A percentile compares a stretch with the other conserved stretches of the same genome.
These are phyloP conservation scores for Tolypocladium tropicale DNA, from an alignment of 2,329 filamentous ascomycete genomes.

Conservation along the genomic window DNA sequence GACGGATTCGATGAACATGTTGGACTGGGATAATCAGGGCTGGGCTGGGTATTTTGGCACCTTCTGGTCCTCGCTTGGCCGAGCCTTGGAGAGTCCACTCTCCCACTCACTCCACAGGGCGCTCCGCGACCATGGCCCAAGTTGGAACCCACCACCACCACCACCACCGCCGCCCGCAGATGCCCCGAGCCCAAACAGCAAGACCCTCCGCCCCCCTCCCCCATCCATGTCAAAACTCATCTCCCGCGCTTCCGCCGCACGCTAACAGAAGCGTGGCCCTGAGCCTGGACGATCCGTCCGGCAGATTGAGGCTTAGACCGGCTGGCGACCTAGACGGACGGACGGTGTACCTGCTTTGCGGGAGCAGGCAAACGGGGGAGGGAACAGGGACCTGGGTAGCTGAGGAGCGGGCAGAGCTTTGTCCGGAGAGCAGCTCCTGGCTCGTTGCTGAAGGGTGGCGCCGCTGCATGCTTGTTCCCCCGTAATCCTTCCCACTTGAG, in stretches of 20 bases:
- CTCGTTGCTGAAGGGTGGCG: not conserved
- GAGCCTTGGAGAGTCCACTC: not conserved
- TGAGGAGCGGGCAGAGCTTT: not conserved
- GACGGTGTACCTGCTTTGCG: not conserved
- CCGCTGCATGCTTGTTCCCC: not conserved
- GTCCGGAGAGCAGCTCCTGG: not conserved
- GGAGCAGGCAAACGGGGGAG: too few species aligned
- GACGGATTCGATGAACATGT: too few species aligned
- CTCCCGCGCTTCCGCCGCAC: slow-evolving; percentile 3
- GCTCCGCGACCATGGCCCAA: not conserved
- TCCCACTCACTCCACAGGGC: not conserved
- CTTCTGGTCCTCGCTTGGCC: not conserved
- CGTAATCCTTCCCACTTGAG: too few species aligned
- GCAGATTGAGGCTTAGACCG: slow-evolving; percentile 6
- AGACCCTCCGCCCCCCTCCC: too few species aligned
- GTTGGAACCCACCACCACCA: not conserved
- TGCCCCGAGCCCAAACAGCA: not conserved
- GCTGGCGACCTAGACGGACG: not conserved
- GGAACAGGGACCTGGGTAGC: not conserved
- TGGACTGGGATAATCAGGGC: too few species aligned
- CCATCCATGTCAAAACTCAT: slow-evolving; percentile 1
- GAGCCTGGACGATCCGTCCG: slow-evolving; percentile 1
- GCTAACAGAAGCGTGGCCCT: not conserved
- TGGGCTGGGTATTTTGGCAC: too few species aligned
- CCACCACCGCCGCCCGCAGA: not conserved